A percentile compares a stretch with the other conserved stretches of the same genome.
Evolutionary conservation across 1,139 yeast genomes (phyloP).

Genomic region (Pneumocystis jirovecii): DNA sequence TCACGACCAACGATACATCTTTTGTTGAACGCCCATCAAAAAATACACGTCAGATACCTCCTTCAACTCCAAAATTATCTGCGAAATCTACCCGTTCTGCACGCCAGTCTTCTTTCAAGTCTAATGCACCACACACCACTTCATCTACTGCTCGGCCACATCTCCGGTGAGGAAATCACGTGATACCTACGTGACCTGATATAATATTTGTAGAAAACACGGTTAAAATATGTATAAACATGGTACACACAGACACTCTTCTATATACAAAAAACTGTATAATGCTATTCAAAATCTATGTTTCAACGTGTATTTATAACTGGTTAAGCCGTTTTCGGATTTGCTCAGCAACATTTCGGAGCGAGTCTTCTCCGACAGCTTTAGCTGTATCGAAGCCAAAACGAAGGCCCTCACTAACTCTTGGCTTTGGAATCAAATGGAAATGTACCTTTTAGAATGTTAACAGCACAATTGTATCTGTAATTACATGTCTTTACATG

Average conservation of each 20-base stretch:
- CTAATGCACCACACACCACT: neutral
- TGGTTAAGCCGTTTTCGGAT: neutral
- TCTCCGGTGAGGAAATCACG: neutral
- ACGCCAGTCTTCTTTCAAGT: neutral
- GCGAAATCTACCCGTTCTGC: neutral
- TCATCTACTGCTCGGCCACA: neutral
- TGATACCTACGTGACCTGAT: too few relatives aligned
- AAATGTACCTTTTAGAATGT: slow-evolving; percentile 35
- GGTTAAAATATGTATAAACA: too few relatives aligned
- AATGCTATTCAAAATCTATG: too few relatives aligned
- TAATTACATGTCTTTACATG: slow-evolving; percentile 37
- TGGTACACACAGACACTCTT: too few relatives aligned
- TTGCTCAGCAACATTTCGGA: neutral
- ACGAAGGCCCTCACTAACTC: slow-evolving; percentile 51
- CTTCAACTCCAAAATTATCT: neutral
- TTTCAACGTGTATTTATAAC: neutral
- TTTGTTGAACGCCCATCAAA: slow-evolving; percentile 11
- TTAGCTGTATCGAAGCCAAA: slow-evolving; percentile 89
- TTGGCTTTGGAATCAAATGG: slow-evolving; percentile 83
- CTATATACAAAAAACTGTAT: neutral
- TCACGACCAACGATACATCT: slow-evolving; percentile 12
- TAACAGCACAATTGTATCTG: too few relatives aligned
- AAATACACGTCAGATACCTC: neutral
- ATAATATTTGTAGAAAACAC: too few relatives aligned
- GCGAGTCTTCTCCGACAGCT: slow-evolving; percentile 27